Evolutionary conservation across 768 basidiomycete species (phyloP).

Genomic region (Ramaria sp.): DNA sequence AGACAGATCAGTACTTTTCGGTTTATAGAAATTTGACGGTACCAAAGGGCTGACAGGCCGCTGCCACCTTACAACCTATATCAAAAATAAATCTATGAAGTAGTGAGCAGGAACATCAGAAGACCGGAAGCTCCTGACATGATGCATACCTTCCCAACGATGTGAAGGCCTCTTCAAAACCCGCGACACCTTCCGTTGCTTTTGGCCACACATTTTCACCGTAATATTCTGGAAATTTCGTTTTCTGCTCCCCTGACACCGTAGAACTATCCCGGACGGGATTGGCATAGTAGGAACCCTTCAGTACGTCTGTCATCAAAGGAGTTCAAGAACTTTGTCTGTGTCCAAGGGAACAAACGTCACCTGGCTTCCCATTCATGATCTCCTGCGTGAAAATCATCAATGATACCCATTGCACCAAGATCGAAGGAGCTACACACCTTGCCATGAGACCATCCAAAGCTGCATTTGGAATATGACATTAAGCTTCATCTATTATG

Average conservation of each 20-base stretch:
- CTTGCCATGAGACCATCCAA: conserved; percentile 98
- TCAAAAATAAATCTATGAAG: conserved; percentile 59
- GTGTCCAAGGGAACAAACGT: conserved; percentile 15
- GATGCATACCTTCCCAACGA: conserved; percentile 52
- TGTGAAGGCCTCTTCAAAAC: conserved; percentile 85
- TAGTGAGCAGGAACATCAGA: neutral
- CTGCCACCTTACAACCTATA: conserved; percentile 72
- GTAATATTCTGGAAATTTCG: conserved; percentile 74
- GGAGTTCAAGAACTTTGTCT: conserved; percentile 1
- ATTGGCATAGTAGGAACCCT: conserved; percentile 93
- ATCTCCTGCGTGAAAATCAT: conserved; percentile 51
- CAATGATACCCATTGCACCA: neutral
- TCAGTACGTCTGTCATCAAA: conserved; percentile 52
- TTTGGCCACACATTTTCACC: conserved; percentile 79
- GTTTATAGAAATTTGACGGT: conserved; percentile 11
- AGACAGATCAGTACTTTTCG: too few species aligned
- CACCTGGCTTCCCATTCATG: conserved; percentile 87
- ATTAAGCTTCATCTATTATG: too few species aligned
- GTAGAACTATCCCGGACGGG: conserved; percentile 57
- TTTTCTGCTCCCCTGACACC: conserved; percentile 45
- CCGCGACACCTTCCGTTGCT: conserved; percentile 50
- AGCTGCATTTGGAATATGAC: conserved; percentile 31
- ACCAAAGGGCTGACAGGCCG: conserved; percentile 90
- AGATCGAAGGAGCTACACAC: conserved; percentile 22
- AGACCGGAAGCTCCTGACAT: neutral